Evolutionary conservation across 179 eudicot genomes (phyloP), one percentile per base, ranked within the genome.

Genomic region (Drosera spatulata): DNA sequence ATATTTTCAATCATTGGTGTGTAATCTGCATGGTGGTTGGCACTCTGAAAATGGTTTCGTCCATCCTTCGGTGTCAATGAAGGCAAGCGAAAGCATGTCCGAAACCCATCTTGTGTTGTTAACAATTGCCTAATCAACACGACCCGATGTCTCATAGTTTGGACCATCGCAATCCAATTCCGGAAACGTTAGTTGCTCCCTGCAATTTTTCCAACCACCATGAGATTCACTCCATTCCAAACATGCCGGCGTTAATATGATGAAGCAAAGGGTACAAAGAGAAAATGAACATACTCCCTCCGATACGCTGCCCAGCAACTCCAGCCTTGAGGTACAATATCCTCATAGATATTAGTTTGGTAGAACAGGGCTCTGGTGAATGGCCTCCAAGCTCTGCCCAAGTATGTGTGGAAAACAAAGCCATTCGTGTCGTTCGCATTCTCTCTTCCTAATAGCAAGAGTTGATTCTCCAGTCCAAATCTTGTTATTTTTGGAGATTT

Each of bases 381-480:
- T 2, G 50, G 56, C 58, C 81, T 71, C 83, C 83, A 81, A 6
- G 83, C 71, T 55, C 85, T 73, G 40, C 85, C 85, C 58, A 81
- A 44, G 58, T 58, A 78, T 5, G 79, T 42, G 43, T 73, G 78
- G 50, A 81, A 81, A 42, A 81, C 79, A 22, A 82, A 79, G 0
- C 81, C 86, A 14, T 48, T 73, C 0, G 68, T 39, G 1, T 82
- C 81, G 3, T 56, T 7, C 1, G 64, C 48, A 39, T 8, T 8
- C 3, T 54, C 10, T 63, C 86, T 73, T 38, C 61, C 79, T n/a
- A n/a, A n/a, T n/a, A n/a, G n/a, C n/a, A n/a, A n/a, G n/a, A n/a
- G n/a, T n/a, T n/a, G n/a, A n/a, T n/a, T n/a, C n/a, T n/a, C n/a
- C n/a, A n/a, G n/a, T n/a, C n/a, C n/a, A n/a, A n/a, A n/a, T n/a